Conservation (phyloP, 768 basidiomycete genomes). For the Russula ochroleuca region DNA sequence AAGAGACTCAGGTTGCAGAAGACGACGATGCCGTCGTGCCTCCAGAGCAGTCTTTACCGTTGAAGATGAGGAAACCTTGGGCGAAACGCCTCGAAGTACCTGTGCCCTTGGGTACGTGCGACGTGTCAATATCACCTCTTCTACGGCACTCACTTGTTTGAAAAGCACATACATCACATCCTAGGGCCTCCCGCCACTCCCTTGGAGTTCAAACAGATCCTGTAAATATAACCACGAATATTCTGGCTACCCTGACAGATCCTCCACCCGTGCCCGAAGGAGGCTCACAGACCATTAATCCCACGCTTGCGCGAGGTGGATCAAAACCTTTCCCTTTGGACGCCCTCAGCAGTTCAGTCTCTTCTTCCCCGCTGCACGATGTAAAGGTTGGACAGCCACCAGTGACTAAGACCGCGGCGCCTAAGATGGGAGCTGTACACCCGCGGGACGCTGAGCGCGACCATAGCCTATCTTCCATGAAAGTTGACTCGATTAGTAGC, state of each 20-base stretch:
- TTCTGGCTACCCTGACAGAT: constrained; percentile 19
- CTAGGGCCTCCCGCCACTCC: constrained; percentile 34
- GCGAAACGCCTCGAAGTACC: constrained; percentile 43
- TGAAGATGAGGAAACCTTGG: constrained; percentile 64
- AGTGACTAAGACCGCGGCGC: neutral
- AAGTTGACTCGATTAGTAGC: constrained; percentile 48
- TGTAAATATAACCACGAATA: neutral
- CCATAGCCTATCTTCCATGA: constrained; percentile 59
- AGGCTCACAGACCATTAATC: neutral
- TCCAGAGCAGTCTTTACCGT: constrained; percentile 46
- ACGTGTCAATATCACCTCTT: neutral
- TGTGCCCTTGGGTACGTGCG: constrained; percentile 9
- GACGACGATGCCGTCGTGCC: constrained; percentile 39
- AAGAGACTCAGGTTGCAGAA: constrained; percentile 38
- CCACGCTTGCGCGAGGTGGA: neutral
- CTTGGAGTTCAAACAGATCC: constrained; percentile 46
- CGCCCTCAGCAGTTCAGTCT: neutral
- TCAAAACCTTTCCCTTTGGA: neutral
- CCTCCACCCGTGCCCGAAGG: constrained; percentile 1
- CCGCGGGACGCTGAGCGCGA: constrained; percentile 33
- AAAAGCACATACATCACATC: constrained; percentile 7
- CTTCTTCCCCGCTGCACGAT: neutral
- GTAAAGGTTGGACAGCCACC: neutral
- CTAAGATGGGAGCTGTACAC: constrained; percentile 4
- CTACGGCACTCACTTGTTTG: constrained; percentile 4